These are phyloP conservation scores for Artemisia annua DNA, from an alignment of 129 eudicot genomes.

Conservation along the genomic window DNA sequence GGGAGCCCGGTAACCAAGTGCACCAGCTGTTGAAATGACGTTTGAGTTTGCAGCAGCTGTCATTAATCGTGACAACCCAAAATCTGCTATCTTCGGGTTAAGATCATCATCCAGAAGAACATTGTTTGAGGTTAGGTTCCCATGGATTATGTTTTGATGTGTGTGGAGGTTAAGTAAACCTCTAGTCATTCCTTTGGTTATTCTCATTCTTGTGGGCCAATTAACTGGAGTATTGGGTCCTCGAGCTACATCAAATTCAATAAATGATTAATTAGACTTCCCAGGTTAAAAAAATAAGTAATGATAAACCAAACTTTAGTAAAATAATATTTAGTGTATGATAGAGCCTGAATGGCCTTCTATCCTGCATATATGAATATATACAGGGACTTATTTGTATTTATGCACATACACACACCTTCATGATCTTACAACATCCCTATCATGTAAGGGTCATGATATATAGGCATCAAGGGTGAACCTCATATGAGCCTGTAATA, in stretches of 20 bases:
- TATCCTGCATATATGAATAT: background rate
- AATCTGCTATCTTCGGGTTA: conserved; percentile 65
- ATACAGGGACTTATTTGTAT: background rate
- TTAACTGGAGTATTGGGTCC: conserved; percentile 60
- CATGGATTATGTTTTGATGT: conserved; percentile 62
- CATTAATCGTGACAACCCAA: conserved; percentile 78
- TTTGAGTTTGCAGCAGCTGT: conserved; percentile 67
- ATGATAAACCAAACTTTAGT: too few relatives aligned
- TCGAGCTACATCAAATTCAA: conserved; percentile 57
- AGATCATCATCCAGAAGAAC: conserved; percentile 65
- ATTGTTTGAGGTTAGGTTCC: conserved; percentile 86
- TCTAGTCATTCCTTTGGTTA: conserved; percentile 61
- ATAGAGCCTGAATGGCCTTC: background rate
- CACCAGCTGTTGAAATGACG: conserved; percentile 82
- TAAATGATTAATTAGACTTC: background rate
- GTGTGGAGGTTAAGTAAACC: conserved; percentile 75
- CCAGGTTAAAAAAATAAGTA: too few relatives aligned
- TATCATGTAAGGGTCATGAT: too few relatives aligned
- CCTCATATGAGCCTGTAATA: background rate
- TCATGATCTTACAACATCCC: background rate
- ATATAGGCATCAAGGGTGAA: too few relatives aligned
- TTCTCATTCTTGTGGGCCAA: conserved; percentile 80
- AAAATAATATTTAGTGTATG: too few relatives aligned
- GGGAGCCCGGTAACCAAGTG: conserved; percentile 82
- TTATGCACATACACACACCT: background rate